phyloP scores from a whole-genome alignment of 2,329 filamentous ascomycete genomes.

The Alternaria brassicae region DNA sequence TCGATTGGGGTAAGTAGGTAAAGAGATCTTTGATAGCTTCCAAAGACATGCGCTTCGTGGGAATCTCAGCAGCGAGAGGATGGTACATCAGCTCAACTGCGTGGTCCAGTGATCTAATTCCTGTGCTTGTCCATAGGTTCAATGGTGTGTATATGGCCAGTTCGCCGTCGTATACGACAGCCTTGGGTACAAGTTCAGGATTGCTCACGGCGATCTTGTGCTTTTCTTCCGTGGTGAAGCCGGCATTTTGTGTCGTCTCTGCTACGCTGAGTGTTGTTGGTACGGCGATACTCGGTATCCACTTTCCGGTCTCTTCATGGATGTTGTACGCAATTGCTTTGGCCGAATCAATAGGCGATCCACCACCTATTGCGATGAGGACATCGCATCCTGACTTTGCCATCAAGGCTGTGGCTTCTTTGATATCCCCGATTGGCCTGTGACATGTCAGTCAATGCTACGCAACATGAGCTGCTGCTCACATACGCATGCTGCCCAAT shows the following conservation, averaged over 20 bases:
- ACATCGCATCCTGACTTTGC: conserved; percentile 47
- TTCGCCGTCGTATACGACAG: conserved; percentile 61
- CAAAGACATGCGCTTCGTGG: conserved; percentile 55
- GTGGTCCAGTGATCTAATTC: conserved; percentile 62
- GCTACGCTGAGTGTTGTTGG: conserved; percentile 58
- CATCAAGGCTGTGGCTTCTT: conserved; percentile 46
- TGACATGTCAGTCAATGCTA: conserved; percentile 14
- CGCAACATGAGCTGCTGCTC: not conserved
- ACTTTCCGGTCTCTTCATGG: conserved; percentile 48
- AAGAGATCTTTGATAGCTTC: conserved; percentile 60
- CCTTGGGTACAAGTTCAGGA: conserved; percentile 54
- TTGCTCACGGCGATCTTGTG: conserved; percentile 59
- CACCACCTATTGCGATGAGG: conserved; percentile 53
- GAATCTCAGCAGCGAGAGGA: conserved; percentile 59
- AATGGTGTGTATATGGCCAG: conserved; percentile 61
- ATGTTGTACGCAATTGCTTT: conserved; percentile 51
- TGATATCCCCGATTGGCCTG: conserved; percentile 47
- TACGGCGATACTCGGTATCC: conserved; percentile 49
- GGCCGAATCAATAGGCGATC: conserved; percentile 60
- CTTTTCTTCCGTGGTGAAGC: conserved; percentile 60
- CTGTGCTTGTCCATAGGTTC: conserved; percentile 61
- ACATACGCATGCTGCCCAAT: conserved; percentile 64
- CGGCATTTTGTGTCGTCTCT: conserved; percentile 61
- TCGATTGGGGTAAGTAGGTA: conserved; percentile 59
- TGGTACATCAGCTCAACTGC: conserved; percentile 64